Evolutionary conservation across 441 rosid species (phyloP), one percentile per base, ranked within the genome.

Genomic region (Francoa sonchifolia): DNA sequence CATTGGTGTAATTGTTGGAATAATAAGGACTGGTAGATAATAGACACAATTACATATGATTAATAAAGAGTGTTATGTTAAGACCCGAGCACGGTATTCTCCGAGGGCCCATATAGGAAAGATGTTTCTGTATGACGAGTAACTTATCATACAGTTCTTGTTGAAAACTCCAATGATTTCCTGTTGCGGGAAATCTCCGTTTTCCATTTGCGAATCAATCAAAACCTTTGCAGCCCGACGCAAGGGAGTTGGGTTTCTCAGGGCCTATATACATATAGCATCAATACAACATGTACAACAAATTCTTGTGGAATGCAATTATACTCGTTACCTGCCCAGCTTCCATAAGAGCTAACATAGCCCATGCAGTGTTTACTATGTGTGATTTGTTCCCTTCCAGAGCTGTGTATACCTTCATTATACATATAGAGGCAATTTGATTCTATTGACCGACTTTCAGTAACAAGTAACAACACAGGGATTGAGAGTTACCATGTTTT

Each of bases 331-430:
- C 89, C 68, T 84, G 87, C 7, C 73, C 92, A 9, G 82, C 66
- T 31, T 62, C 77, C n/a, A 82, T 74, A 10, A 82, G 80, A 48
- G 74, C 64, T 38, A 80, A 56, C 84, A 79, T 66, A 57, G 97
- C 95, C 92, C 95, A 85, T 44, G 66, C 58, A 3, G 98, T 77
- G 48, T 82, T 85, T 19, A 77, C 94, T 7, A 79, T 52, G 37
- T 85, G 94, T 47, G 82, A 47, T 39, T 42, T 60, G 58, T 72
- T 57, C 46, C 74, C 86, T 50, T 72, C 76, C 59, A 79, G 54
- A 55, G 79, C 71, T 8, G 67, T 64, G 38, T 77, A 77, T 0
- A 50, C 72, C 75, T 68, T 40, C 1, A 15, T n/a, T 41, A 20
- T 2, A 38, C 16, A 11, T 10, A n/a, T 21, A 8, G 7, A 47